Base-by-base conservation (phyloP, 176 grass and related monocot genomes). In the Avena atlantica region DNA sequence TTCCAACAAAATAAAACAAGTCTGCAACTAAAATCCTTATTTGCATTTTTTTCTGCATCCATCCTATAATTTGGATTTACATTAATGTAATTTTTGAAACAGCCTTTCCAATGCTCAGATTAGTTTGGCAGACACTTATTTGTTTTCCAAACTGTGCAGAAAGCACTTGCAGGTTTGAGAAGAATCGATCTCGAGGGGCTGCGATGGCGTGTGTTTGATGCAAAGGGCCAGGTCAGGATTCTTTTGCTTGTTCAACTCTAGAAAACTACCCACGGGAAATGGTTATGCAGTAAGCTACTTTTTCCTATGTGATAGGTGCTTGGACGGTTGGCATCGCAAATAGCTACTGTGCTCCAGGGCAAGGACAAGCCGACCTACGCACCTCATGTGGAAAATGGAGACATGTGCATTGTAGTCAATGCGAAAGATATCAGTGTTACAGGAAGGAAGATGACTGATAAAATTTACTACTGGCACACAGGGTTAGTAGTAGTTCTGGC, bases 351-450 rank as follows among this genome's bases (percentile, higher is more conserved):
- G 70, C 81, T 99, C 71, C 94, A 99, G 85, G 92, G 97, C 51
- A 99, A 99, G 91, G 97, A 99, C 73, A 99, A 99, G 81, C 97
- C 97, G 16, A 99, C 94, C 3, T 99, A 96, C 42, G 69, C 94
- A 16, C 97, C 97, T 34, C 66, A 99, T 89, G 81, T 87, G 70
- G 97, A 99, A 87, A 87, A 96, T 79, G 94, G 97, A 65, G 97
- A 99, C 78, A 94, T 99, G 97, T 99, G 97, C 27, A 58, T 99
- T 59, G 91, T 99, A 66, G 80, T 99, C 62, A 99, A 99, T 90
- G 97, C 94, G 47, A 96, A 99, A 82, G 94, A 99, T 83, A 85
- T 99, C 6, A 82, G 89, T 61, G 91, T 96, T 62, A 96, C 92
- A 21, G 97, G 97, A 84, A 91, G 94, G 71, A 99, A 99, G 86